Evolutionary conservation across 2,329 filamentous ascomycete genomes (phyloP), one percentile per base, ranked within the genome.

Genomic region (Penicillium sp.): DNA sequence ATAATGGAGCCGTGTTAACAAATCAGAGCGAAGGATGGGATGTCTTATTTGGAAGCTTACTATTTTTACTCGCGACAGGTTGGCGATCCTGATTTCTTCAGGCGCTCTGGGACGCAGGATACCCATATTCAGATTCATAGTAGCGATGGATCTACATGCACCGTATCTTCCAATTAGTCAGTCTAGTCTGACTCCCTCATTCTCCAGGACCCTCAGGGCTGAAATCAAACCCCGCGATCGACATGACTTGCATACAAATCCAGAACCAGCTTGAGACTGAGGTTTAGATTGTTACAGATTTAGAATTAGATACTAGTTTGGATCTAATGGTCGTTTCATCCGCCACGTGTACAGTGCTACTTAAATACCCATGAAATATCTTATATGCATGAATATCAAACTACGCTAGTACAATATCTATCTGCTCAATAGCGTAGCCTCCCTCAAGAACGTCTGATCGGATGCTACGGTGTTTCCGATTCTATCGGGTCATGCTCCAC

Each of bases 121-220:
- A 51, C 46, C 45, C 28, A n/a, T 13, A 33, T 22, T 49, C 25
- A 11, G 6, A 14, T 11, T 3, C n/a, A 22, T 30, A 46, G 43
- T 46, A 46, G 26, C 2, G 1, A 28, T 25, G 13, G 45, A 30
- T 48, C 45, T 7, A 30, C 45, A 30, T 22, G 25, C n/a, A 4
- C 25, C 26, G 11, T 35, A 22, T 19, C 3, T 30, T 3, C n/a
- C 4, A 22, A 13, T 13, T 11, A 51, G 28, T 22, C 48, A 35
- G 28, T 22, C 48, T 22, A 51, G 11, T 22, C 8, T 22, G 22
- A 14, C 53, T 16, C 10, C 25, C 22, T 35, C 6, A 4, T 37
- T 56, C 46, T 51, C 51, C 46, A 53, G 51, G 52, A 45, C 40
- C 52, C 52, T 51, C 35, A 49, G 26, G 33, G 46, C 53, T 60